A percentile compares a stretch with the other conserved stretches of the same genome.
These are phyloP conservation scores for Xylaria hypoxylon DNA, from an alignment of 2,329 filamentous ascomycete genomes.

Conservation along the genomic window DNA sequence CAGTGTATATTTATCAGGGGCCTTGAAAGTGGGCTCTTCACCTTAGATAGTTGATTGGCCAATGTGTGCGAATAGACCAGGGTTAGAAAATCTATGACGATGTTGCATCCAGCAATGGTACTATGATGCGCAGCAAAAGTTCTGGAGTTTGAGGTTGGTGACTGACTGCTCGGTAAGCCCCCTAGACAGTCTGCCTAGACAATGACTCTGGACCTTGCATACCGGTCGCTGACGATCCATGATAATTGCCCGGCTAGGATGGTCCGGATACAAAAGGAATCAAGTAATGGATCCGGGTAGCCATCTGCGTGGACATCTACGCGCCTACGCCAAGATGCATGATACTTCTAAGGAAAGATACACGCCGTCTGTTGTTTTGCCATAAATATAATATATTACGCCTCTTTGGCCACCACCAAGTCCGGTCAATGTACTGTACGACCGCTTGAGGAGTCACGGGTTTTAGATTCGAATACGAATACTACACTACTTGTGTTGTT, in stretches of 20 bases:
- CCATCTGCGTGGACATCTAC: too few relatives aligned
- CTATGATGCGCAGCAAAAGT: conserved; percentile 32
- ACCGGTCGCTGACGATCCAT: not conserved
- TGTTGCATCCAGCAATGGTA: conserved; percentile 28
- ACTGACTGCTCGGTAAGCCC: too few relatives aligned
- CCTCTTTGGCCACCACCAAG: too few relatives aligned
- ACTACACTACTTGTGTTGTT: not conserved
- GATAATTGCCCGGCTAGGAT: not conserved
- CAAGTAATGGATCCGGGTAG: too few relatives aligned
- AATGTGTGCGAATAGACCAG: conserved; percentile 28
- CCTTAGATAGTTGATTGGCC: conserved; percentile 40
- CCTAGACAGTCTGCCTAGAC: too few relatives aligned
- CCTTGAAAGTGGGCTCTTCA: conserved; percentile 8
- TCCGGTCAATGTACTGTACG: not conserved
- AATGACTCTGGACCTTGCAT: not conserved
- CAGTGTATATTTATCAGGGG: conserved; percentile 28
- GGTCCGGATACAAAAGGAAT: too few relatives aligned
- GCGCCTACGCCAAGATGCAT: not conserved
- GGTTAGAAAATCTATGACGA: conserved; percentile 46
- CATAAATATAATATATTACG: not conserved
- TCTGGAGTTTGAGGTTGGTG: not conserved
- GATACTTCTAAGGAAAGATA: not conserved
- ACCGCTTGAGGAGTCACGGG: not conserved
- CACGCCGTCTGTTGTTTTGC: not conserved
- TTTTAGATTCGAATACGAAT: not conserved